Percentiles rank a stretch among this genome's conserved stretches.
phyloP scores from a whole-genome alignment of 805 yeast genomes.

The Metschnikowia continentalis region DNA sequence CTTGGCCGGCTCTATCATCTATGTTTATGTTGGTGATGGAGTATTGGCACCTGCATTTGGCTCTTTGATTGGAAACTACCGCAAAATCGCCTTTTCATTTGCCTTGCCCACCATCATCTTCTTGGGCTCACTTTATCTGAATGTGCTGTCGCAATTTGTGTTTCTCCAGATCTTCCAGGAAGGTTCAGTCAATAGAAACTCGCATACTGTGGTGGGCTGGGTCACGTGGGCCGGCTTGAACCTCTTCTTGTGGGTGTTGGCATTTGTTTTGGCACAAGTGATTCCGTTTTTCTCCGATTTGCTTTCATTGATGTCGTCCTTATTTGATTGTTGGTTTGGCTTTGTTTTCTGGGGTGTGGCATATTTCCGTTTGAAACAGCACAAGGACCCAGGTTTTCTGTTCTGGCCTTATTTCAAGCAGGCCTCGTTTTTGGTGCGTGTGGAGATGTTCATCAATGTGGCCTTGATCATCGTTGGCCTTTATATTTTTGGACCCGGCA shows the following conservation, averaged over 20 bases:
- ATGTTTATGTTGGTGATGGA: slow-evolving; percentile 56
- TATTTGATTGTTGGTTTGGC: slow-evolving; percentile 65
- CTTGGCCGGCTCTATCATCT: slow-evolving; percentile 54
- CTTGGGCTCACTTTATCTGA: slow-evolving; percentile 52
- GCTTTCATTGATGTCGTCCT: slow-evolving; percentile 54
- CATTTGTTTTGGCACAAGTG: slow-evolving; percentile 58
- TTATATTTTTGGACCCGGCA: slow-evolving; percentile 57
- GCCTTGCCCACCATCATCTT: slow-evolving; percentile 57
- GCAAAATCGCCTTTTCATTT: slow-evolving; percentile 55
- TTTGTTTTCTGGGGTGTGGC: slow-evolving; percentile 63
- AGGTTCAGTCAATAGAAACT: slow-evolving; percentile 40
- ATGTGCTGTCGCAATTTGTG: slow-evolving; percentile 51
- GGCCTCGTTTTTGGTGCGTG: slow-evolving; percentile 27
- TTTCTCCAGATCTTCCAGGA: slow-evolving; percentile 44
- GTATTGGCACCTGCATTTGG: slow-evolving; percentile 61
- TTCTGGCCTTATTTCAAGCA: slow-evolving; percentile 23
- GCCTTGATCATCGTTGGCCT: slow-evolving; percentile 44
- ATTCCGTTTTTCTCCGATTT: slow-evolving; percentile 62
- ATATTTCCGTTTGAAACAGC: slow-evolving; percentile 41
- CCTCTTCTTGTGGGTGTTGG: slow-evolving; percentile 44
- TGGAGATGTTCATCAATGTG: slow-evolving; percentile 35
- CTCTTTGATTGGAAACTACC: slow-evolving; percentile 42
- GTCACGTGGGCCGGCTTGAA: slow-evolving; percentile 45
- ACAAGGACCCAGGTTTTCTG: slow-evolving; percentile 14
- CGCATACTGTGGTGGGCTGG: slow-evolving; percentile 53